These are phyloP conservation scores for Monosporascus sp. DNA, from an alignment of 2,329 filamentous ascomycete genomes.

Conservation along the genomic window DNA sequence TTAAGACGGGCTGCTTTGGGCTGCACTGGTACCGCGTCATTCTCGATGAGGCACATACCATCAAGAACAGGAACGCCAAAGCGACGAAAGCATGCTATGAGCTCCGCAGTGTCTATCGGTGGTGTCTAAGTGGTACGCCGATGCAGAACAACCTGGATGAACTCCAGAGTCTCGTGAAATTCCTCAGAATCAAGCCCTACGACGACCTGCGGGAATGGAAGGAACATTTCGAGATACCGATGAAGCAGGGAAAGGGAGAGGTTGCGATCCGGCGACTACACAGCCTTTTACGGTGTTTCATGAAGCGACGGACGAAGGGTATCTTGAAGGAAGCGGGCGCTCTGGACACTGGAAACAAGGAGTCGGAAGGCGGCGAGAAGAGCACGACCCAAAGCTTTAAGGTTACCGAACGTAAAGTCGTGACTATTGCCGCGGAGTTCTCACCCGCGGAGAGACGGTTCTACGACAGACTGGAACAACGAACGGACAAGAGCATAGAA, in stretches of 20 bases:
- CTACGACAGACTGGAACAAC: conserved; percentile 75
- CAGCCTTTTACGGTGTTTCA: conserved; percentile 82
- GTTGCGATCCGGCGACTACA: conserved; percentile 85
- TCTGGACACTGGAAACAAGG: conserved; percentile 69
- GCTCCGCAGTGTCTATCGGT: conserved; percentile 78
- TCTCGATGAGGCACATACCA: conserved; percentile 93
- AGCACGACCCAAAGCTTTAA: conserved; percentile 65
- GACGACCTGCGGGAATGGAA: conserved; percentile 84
- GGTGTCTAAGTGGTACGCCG: conserved; percentile 93
- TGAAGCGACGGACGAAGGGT: conserved; percentile 98
- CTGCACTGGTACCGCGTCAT: conserved; percentile 94
- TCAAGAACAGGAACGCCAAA: conserved; percentile 97
- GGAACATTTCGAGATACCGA: conserved; percentile 79
- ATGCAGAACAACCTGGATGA: conserved; percentile 99
- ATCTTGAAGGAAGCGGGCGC: conserved; percentile 87
- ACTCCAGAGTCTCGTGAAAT: conserved; percentile 86
- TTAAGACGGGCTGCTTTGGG: conserved; percentile 80
- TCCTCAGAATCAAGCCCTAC: conserved; percentile 87
- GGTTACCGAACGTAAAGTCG: conserved; percentile 85
- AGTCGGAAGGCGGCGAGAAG: conserved; percentile 38
- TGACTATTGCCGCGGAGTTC: conserved; percentile 73
- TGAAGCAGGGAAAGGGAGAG: conserved; percentile 85
- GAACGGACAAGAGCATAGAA: conserved; percentile 81
- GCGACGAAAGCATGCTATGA: conserved; percentile 88
- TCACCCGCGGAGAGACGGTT: conserved; percentile 76